These are phyloP conservation scores for Fusarium verticillioides DNA, from an alignment of 2,329 filamentous ascomycete genomes.

Conservation along the genomic window DNA sequence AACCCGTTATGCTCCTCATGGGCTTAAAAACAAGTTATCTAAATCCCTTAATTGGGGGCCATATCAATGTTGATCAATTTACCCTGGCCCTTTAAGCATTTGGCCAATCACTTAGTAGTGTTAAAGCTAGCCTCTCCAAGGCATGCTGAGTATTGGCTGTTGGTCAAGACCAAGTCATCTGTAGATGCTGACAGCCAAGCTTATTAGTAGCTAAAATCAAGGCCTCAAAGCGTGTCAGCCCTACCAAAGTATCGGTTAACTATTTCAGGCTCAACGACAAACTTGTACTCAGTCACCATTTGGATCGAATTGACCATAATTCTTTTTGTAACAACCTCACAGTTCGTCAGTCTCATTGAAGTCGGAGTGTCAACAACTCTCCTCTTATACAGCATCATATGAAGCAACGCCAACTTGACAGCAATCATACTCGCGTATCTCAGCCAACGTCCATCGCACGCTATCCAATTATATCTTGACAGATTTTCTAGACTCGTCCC, in stretches of 20 bases:
- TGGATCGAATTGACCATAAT: background rate
- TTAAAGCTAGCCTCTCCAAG: background rate
- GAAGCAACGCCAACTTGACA: background rate
- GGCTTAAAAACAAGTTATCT: background rate
- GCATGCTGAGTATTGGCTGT: too few species aligned
- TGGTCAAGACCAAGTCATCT: background rate
- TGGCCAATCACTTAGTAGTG: background rate
- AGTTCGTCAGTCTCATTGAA: background rate
- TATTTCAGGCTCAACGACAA: background rate
- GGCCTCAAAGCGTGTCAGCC: slow-evolving; percentile 13
- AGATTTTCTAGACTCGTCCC: slow-evolving; percentile 1
- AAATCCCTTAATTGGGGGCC: background rate
- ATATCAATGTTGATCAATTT: background rate
- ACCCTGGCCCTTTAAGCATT: background rate
- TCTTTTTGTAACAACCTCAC: too few species aligned
- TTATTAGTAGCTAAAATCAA: background rate
- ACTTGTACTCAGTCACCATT: background rate
- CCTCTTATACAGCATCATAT: background rate
- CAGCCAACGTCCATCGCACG: background rate
- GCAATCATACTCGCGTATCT: slow-evolving; percentile 7
- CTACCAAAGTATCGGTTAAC: background rate
- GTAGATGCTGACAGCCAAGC: slow-evolving; percentile 20
- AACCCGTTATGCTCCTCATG: background rate
- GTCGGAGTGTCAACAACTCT: background rate
- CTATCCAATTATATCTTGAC: slow-evolving; percentile 16